Evolutionary conservation across 441 rosid species (phyloP), one percentile per base, ranked within the genome.

Genomic region (Hura crepitans): DNA sequence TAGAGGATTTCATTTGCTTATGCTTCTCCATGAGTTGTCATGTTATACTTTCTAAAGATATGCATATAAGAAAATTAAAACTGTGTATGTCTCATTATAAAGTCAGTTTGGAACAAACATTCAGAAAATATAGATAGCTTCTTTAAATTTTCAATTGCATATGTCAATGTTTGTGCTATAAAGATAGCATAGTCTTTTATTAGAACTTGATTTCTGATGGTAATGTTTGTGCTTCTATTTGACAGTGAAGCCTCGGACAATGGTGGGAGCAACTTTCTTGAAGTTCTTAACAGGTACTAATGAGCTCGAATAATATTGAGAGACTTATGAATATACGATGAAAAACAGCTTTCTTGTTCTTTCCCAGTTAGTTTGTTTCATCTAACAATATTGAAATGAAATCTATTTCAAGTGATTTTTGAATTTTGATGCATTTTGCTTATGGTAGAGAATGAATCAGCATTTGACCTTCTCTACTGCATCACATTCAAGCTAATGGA

Each of bases 401-500:
- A 39, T 15, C 31, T 14, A 47, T 33, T 65, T 13, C 12, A 28
- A 9, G 39, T 64, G 39, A 23, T 5, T 22, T 53, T 46, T 17
- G 28, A 51, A 18, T 20, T 5, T 42, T 25, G 37, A 37, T 47
- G 43, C 37, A 49, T 65, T 67, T 70, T 73, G 20, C 73, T n/a
- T 65, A 27, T 31, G 62, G 60, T 86, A 92, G 99, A 88, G 78
- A 86, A 89, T 78, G 97, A 94, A 77, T 79, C 86, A 31, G 97
- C 99, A 1, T 92, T 94, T 77, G 99, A 94, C 77, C 84, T 85
- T 77, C 99, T 94, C 18, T 94, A 94, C 69, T 92, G 99, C 83
- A 89, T 92, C 77, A 87, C 97, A 20, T 94, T 94, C 90, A 90
- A 92, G 87, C 82, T 94, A 75, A 92, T 94, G 99, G 97, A 94